Conservation (phyloP, 768 basidiomycete species). For the button mushroom (Agaricus bisporus) region DNA sequence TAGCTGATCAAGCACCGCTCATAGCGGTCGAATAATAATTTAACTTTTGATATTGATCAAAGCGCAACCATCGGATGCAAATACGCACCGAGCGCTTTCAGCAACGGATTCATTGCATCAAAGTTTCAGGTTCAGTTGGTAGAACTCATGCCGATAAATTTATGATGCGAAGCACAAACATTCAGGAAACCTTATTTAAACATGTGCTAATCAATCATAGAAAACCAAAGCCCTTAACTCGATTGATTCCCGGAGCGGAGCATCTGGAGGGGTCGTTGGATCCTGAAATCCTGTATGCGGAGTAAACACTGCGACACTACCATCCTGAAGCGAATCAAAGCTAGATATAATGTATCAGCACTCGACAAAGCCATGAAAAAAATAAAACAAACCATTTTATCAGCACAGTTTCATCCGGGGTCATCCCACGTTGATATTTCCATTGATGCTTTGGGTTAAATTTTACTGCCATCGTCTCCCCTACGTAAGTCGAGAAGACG, state of each 20-base stretch:
- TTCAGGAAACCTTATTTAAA: too few species aligned
- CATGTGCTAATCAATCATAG: slow-evolving; percentile 34
- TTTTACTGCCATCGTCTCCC: slow-evolving; percentile 42
- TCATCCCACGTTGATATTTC: slow-evolving; percentile 43
- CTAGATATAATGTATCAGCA: not conserved
- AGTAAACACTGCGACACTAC: slow-evolving; percentile 45
- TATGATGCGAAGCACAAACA: too few species aligned
- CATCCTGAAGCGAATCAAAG: slow-evolving; percentile 29
- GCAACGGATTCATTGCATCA: too few species aligned
- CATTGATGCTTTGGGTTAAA: slow-evolving; percentile 43
- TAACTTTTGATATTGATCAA: too few species aligned
- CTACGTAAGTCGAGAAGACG: slow-evolving; percentile 42
- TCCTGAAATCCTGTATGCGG: slow-evolving; percentile 59
- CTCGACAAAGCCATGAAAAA: not conserved
- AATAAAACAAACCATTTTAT: slow-evolving; percentile 42
- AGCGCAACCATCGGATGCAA: too few species aligned
- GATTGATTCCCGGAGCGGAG: slow-evolving; percentile 49
- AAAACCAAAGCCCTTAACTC: slow-evolving; percentile 58
- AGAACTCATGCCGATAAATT: too few species aligned
- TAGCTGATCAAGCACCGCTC: too few species aligned
- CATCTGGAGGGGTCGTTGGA: slow-evolving; percentile 40
- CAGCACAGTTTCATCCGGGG: slow-evolving; percentile 41
- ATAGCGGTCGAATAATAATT: too few species aligned
- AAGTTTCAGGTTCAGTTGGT: too few species aligned
- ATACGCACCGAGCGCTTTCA: too few species aligned